Evolutionary conservation across 805 yeast genomes (phyloP).

Genomic region (Wickerhamiella galacta): DNA sequence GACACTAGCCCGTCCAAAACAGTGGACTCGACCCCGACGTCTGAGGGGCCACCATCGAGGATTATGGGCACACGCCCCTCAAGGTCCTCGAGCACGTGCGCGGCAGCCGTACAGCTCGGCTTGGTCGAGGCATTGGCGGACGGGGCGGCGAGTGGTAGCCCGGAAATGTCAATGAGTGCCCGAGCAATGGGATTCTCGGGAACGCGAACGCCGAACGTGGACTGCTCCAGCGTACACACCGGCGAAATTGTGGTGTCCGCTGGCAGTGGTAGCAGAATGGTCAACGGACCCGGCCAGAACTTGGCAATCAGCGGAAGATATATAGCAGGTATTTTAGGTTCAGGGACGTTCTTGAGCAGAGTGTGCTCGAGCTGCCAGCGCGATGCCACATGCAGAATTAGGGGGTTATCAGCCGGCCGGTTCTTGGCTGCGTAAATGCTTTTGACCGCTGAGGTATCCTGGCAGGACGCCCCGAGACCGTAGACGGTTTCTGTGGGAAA

Average conservation of each 20-base stretch:
- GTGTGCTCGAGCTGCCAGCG: slow-evolving; percentile 48
- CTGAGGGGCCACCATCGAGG: slow-evolving; percentile 77
- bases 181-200: slow-evolving; percentile 82
- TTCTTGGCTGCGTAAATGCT: slow-evolving; percentile 78
- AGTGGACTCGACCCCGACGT: slow-evolving; percentile 86
- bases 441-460: slow-evolving; percentile 52
- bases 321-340: slow-evolving; percentile 41
- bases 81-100: slow-evolving; percentile 70
- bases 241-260: slow-evolving; percentile 33
- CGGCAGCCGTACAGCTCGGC: slow-evolving; percentile 84
- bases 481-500: slow-evolving; percentile 97
- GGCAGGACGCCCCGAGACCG: slow-evolving; percentile 82
- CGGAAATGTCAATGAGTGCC: slow-evolving; percentile 69
- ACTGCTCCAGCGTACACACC: slow-evolving; percentile 70
- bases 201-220: slow-evolving; percentile 81
- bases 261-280: slow-evolving; percentile 54
- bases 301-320: slow-evolving; percentile 46
- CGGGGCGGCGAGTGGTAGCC: slow-evolving; percentile 91
- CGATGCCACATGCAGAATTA: slow-evolving; percentile 79
- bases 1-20: slow-evolving; percentile 75
- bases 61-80: slow-evolving; percentile 67
- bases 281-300: slow-evolving; percentile 95
- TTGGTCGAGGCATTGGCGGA: slow-evolving; percentile 92
- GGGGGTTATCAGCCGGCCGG: slow-evolving; percentile 89
- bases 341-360: slow-evolving; percentile 27